Base-by-base conservation (phyloP, 225 moss, liverwort and hornwort species). In the Rhytidiadelphus loreus region DNA sequence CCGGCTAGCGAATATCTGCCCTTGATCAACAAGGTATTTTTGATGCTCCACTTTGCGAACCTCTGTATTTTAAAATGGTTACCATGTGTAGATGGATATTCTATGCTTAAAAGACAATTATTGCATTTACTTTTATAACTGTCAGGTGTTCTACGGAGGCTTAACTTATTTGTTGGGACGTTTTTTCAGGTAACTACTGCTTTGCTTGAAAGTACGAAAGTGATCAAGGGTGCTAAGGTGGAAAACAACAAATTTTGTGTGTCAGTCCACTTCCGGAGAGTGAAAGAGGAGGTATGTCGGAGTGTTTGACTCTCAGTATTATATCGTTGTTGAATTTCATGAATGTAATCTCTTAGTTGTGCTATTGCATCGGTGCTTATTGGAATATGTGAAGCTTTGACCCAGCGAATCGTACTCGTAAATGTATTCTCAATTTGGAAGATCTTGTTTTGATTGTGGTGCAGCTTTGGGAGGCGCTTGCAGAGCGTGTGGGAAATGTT, bases 221-320 rank as follows among this genome's bases (percentile, higher is more conserved):
- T 39, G 37, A 91, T 96, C 72, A 94, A 96, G 58, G 98, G 98
- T 61, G 95, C 98, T 32, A 95, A 83, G 87, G 96, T 99, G 85
- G 98, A 99, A 83, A 95, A 99, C 76, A 99, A 99, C 94, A 96
- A 83, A 84, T 99, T 93, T 88, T 99, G 98, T 88, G 97, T 97
- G 37, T 94, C 98, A 60, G 95, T 99, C 72, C 98, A 99, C 88
- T 99, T 99, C 83, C 96, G 98, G 68, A 93, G 98, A 43, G 98
- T 99, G 77, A 95, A 92, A 78, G 98, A 99, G 90, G 96, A 97
- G 95, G 98, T 98, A 92, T 88, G 69, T 80, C 48, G 6, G 43
- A 77, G 63, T 81, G 60, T 77, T 71, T 33, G 59, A 65, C 57
- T 24, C 26, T 35, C 60, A 78, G 37, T 11, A 26, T 71, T 78